phyloP scores from a whole-genome alignment of 306 rosid species.

The Ormosia semicastrata region DNA sequence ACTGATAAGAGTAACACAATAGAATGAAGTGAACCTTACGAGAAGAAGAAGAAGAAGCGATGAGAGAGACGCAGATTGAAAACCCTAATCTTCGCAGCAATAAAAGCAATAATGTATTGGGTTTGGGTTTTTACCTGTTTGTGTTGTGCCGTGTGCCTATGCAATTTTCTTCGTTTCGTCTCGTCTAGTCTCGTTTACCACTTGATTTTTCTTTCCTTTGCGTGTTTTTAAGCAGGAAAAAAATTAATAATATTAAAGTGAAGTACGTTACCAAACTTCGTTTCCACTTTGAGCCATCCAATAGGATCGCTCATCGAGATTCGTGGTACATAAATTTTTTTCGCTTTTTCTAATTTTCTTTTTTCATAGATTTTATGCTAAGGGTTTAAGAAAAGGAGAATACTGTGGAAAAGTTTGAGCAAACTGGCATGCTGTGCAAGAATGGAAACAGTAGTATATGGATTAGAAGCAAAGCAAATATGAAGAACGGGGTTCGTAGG shows the following conservation, averaged over 20 bases:
- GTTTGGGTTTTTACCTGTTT: not conserved
- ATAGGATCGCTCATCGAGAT: not conserved
- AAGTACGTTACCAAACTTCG: not conserved
- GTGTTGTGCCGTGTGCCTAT: not conserved
- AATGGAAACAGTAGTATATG: not conserved
- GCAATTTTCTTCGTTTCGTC: constrained; percentile 9
- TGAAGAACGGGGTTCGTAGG: not conserved
- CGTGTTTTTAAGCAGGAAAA: not conserved
- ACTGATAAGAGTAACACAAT: not conserved
- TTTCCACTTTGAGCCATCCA: not conserved
- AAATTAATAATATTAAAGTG: not conserved
- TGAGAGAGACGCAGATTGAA: not conserved
- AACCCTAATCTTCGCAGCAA: constrained; percentile 29
- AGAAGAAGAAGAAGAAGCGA: not conserved
- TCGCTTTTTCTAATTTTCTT: not conserved
- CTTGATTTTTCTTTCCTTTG: not conserved
- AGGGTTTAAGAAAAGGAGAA: not conserved
- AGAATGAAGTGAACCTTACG: constrained; percentile 27
- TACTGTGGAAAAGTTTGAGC: not conserved
- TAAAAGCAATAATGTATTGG: not conserved
- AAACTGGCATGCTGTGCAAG: not conserved
- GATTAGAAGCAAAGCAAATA: not conserved
- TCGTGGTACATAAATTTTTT: constrained; percentile 5
- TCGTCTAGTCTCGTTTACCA: not conserved
- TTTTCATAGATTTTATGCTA: not conserved